Evolutionary conservation across 1,139 yeast species (phyloP), one percentile per base, ranked within the genome.

Genomic region (Candida tropicalis): DNA sequence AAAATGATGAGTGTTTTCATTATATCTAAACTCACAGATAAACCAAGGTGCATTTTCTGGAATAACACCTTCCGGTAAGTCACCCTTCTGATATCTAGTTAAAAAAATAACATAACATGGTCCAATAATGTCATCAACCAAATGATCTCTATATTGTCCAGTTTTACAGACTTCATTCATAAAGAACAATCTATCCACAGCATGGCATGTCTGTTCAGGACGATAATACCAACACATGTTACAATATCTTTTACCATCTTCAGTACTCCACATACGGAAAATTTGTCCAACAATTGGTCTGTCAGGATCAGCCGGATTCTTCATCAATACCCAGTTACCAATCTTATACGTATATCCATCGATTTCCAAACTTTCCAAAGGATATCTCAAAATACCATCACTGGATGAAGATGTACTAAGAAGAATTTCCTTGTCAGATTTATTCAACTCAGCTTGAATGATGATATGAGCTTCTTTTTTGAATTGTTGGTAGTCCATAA

Each of bases 191-290:
- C 96, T 75, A 64, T 93, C 98, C 42, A 77, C 86, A 53, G 95
- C 80, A 64, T 93, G 99, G 38, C 95, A 95, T 0, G 99, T 93
- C 72, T 95, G 98, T 63, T 93, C 98, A 0, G 99, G 97, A 49
- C 98, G 82, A 58, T 88, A 87, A 66, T 91, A 93, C 99, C 99
- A 93, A 70, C 99, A 93, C 31, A 89, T 96, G 58, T 93, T 93
- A 59, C 93, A 78, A 81, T 93, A 91, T 49, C 84, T 77, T 50
- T 87, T 84, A 12, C 95, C 95, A 56, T 90, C 97, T 44, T 80
- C 77, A 3, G 84, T 81, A 46, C 85, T 82, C 99, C 99, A 93
- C 51, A 93, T 78, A 56, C 97, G 79, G 69, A 91, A 93, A 28
- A 93, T 81, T 63, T 93, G 99, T 8, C 96, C 97, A 22, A 91